Evolutionary conservation across 768 basidiomycete genomes (phyloP).

Genomic region (Lactifluus volemus): DNA sequence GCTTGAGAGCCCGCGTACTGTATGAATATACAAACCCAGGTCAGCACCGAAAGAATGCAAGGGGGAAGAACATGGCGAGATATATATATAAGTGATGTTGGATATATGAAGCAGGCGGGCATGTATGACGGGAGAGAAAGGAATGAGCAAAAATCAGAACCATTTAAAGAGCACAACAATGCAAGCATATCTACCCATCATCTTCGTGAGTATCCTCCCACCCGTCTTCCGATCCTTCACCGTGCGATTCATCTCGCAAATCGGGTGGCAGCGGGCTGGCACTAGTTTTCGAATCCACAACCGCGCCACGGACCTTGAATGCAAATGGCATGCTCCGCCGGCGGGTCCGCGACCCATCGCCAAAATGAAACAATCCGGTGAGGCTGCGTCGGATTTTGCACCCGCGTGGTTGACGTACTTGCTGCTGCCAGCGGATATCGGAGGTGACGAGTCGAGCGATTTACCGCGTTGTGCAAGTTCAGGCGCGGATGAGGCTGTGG

Average conservation of each 20-base stretch:
- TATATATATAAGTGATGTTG: not conserved
- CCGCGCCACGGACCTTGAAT: not conserved
- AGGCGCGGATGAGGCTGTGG: not conserved
- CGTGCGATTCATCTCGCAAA: not conserved
- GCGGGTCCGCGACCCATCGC: conserved; percentile 2
- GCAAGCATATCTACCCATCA: not conserved
- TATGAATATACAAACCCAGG: not conserved
- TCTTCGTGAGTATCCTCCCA: conserved; percentile 1
- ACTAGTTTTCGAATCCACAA: not conserved
- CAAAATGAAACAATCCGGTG: conserved; percentile 3
- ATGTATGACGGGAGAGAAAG: not conserved
- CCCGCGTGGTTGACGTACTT: not conserved
- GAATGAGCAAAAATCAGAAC: not conserved
- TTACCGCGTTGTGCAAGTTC: conserved; percentile 5
- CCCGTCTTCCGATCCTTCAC: not conserved
- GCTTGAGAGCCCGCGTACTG: not conserved
- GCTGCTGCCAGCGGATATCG: not conserved
- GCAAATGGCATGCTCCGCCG: not conserved
- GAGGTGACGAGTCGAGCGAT: conserved; percentile 11
- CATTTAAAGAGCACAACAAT: not conserved
- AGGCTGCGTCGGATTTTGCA: conserved; percentile 9
- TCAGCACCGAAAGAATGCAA: not conserved
- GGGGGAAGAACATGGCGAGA: not conserved
- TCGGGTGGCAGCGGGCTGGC: not conserved
- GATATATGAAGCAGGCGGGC: not conserved